Evolutionary conservation across 371 early-diverging fungal genomes (phyloP), one percentile per base, ranked within the genome.

Genomic region (Apophysomyces trapeziformis): DNA sequence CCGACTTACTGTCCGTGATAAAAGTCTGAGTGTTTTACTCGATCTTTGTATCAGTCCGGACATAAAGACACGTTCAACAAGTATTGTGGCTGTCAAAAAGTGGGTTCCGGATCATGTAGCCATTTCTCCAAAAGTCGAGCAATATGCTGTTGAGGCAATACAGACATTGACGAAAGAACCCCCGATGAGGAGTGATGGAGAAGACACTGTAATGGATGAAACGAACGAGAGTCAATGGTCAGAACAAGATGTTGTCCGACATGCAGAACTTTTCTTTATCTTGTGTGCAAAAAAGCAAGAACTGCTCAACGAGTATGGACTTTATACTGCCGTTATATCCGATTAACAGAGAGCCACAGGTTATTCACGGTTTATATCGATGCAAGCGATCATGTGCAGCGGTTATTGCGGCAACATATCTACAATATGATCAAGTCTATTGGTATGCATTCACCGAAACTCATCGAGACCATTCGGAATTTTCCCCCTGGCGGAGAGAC

Each of bases 401-500:
- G 80, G 1, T 75, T 79, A 8, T 81, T 95, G 58, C 85, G 88
- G 38, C 82, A 78, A 39, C 83, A 87, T 65, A 91, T 95, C 57
- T 75, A 80, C 38, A 89, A 91, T 13, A 79, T 96, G 68, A 86
- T 96, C 57, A 89, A 87, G 68, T 87, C 90, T 6, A 83, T 93
- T 67, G 86, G 87, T 32, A 79, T 85, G 66, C 75, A 86, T 38
- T 88, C 92, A 7, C 69, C 80, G 37, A 89, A 87, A 67, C 75
- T 93, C 18, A 65, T 89, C 14, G 75, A 83, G 7, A 74, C 87
- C 37, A 78, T 96, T 63, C 74, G 83, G 6, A 72, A 78, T 60
- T 95, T 94, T 75, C 93, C 92, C 8, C 65, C 67, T 21, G 95
- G 95, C 7, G 83, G 91, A 21, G 95, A 94, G 70, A 78, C 84